Evolutionary conservation across 805 yeast genomes (phyloP), one percentile per base, ranked within the genome.

Genomic region (Pichia membranifaciens): DNA sequence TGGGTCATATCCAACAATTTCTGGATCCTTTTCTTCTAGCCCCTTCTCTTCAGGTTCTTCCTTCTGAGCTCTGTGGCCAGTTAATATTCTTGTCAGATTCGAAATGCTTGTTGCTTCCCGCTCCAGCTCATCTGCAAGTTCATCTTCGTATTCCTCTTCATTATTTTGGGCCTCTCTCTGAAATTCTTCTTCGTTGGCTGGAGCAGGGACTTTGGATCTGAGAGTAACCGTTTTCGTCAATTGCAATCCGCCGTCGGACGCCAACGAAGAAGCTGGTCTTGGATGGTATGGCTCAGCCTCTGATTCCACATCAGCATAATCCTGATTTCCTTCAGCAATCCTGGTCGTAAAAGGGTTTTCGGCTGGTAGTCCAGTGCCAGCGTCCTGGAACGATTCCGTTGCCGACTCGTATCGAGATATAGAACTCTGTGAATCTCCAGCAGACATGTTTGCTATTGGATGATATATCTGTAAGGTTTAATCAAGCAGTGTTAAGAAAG

Each of bases 1-100:
- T 2, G 77, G 72, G 47, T 72, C 75, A 15, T 69, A 54, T n/a
- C 55, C 65, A 10, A 53, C 55, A 12, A 45, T 40, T 44, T 49
- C 44, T 12, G 52, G 51, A 21, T 51, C 59, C 8, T 57, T 64
- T 17, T 57, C 61, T 2, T 58, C 56, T n/a, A 53, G 58, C 10
- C 58, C 59, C 8, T 45, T 29, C 50, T 37, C 44, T 48, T 5
- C 45, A 48, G 12, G 43, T 49, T 21, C 48, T 41, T 49, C 54
- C 1, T 18, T n/a, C 10, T 10, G 7, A 4, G n/a, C n/a, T 22
- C 44, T 15, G 13, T 44, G 39, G 28, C 43, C 52, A 5, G 58
- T 43, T 6, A 55, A 20, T 16, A 49, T 52, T 41, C 43, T 50
- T 1, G 61, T 51, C 2, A 59, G 7, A n/a, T 47, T 47, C 1